These are phyloP conservation scores for Trematosphaeria pertusa DNA, from an alignment of 2,329 filamentous ascomycete species.

Conservation along the genomic window DNA sequence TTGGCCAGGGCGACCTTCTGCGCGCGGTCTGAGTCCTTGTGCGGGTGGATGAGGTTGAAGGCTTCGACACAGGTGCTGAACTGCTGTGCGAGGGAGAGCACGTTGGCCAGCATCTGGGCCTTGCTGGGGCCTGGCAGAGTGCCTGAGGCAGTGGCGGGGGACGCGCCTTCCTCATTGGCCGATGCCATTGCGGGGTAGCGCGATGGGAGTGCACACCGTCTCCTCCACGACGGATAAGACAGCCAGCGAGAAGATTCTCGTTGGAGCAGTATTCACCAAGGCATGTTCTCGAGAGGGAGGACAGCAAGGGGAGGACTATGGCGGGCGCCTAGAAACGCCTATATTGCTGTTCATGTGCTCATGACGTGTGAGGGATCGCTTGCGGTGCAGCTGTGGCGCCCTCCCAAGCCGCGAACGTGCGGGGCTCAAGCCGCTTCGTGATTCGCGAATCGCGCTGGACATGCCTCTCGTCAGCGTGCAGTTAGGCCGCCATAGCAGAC, in stretches of 20 bases:
- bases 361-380: constrained; percentile 38
- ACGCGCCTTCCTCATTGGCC: constrained; percentile 9
- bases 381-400: constrained; percentile 31
- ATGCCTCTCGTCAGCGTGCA: not conserved
- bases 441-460: constrained; percentile 12
- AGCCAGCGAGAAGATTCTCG: too few species aligned
- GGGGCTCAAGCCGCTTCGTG: constrained; percentile 26
- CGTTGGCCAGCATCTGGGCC: constrained; percentile 47
- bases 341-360: constrained; percentile 26
- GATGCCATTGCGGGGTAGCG: constrained; percentile 32
- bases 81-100: constrained; percentile 52
- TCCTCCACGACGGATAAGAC: too few species aligned
- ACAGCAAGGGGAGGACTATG: constrained; percentile 1
- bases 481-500: not conserved
- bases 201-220: not conserved
- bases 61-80: constrained; percentile 58
- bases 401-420: constrained; percentile 29
- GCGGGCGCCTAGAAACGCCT: constrained; percentile 10
- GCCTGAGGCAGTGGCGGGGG: constrained; percentile 15
- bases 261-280: too few species aligned
- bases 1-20: constrained; percentile 54
- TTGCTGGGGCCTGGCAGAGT: constrained; percentile 29
- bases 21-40: constrained; percentile 50
- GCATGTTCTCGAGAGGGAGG: not conserved
- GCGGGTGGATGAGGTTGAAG: constrained; percentile 54